These are phyloP conservation scores for Potentilla sterilis DNA, from an alignment of 306 rosid genomes.

Conservation along the genomic window DNA sequence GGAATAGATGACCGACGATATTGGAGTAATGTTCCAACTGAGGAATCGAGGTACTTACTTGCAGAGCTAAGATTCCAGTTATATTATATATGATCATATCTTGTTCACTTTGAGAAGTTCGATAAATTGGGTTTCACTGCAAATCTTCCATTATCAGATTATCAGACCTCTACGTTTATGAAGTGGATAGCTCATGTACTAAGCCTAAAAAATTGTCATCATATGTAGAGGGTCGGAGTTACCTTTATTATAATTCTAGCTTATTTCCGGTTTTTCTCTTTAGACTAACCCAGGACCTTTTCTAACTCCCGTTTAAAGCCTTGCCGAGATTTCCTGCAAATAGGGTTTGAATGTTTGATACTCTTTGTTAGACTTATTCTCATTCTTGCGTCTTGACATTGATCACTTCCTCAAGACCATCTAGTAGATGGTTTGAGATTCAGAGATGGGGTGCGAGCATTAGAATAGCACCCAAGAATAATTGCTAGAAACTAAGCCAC, in stretches of 20 bases:
- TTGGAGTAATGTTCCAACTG: slow-evolving; percentile 67
- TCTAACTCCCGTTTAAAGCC: neutral
- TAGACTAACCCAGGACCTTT: neutral
- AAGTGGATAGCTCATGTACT: neutral
- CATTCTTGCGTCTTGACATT: neutral
- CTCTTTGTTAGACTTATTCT: neutral
- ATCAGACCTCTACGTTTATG: neutral
- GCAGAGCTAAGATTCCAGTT: neutral
- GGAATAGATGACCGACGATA: slow-evolving; percentile 92
- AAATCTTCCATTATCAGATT: neutral
- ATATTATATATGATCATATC: neutral
- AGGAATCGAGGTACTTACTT: slow-evolving; percentile 70
- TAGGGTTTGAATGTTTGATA: neutral
- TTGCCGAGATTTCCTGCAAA: neutral
- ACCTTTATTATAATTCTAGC: neutral
- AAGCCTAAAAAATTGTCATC: neutral
- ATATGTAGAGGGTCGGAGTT: neutral
- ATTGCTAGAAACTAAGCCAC: slow-evolving; percentile 26
- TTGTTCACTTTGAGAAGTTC: neutral
- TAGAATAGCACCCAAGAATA: slow-evolving; percentile 15
- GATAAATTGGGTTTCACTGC: neutral
- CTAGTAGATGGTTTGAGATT: too few relatives aligned
- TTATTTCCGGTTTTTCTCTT: neutral
- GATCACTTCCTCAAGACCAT: neutral
- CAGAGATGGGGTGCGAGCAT: neutral